Evolutionary conservation across 2,329 filamentous ascomycete species (phyloP), one percentile per base, ranked within the genome.

Genomic region (Hypoxylon sp.): DNA sequence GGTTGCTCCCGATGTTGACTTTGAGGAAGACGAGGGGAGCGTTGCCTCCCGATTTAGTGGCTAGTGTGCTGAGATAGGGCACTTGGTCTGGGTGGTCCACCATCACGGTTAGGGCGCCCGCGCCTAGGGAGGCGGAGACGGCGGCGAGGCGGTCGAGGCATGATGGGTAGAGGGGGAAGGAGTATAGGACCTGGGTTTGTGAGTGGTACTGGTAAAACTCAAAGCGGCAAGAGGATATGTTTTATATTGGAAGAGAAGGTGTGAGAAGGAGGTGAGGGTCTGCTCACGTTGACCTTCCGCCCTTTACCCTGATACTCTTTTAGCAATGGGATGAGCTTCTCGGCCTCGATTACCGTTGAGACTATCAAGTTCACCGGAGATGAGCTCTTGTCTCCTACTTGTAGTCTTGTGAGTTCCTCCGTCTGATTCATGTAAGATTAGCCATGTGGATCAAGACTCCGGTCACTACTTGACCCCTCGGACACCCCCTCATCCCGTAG

Each of bases 331-430:
- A 88, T 66, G 5, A 95, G 80, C 56, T 88, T 85, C 77, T 95
- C 92, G 1, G 90, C 89, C 79, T 95, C 93, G 2, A 87, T 81
- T n/a, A 95, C 72, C 0, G 93, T 96, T 0, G 92, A 95, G 1
- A 91, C 89, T 35, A 95, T 85, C 59, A 95, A 82, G 40, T 91
- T 89, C 20, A 86, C 85, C 0, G 84, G 81, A 2, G 78, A 77
- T 56, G 81, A 76, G 50, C 81, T 74, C 61, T 84, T 76, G 30
- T 85, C 79, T 7, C 91, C 91, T n/a, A 94, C 88, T 85, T 95
- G 92, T 25, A 94, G 80, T 58, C 84, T 83, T 1, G 91, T 86
- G 55, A 93, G 79, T 77, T 94, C 88, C 5, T 83, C 81, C 0
- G 92, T 94, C 90, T 92, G 17, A 6, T 49, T 53, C 22, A 22